phyloP scores from a whole-genome alignment of 129 eudicot genomes.

The Deinandra increscens region DNA sequence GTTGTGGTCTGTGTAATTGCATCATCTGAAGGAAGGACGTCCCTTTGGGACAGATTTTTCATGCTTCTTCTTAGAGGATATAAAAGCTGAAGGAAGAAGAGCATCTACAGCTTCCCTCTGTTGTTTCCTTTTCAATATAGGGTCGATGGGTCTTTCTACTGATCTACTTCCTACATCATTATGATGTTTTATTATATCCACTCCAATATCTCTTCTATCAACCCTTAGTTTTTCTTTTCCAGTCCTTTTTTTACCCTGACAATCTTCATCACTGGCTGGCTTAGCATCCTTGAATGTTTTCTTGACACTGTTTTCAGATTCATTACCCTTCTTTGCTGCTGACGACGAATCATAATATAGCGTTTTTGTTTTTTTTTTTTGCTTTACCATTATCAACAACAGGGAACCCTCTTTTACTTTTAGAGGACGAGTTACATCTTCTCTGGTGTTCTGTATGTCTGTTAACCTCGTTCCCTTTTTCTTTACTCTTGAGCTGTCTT shows the following conservation, averaged over 20 bases:
- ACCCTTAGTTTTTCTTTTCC: conserved; percentile 32
- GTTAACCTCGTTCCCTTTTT: conserved; percentile 32
- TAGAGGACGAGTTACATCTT: conserved; percentile 25
- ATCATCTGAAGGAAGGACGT: conserved; percentile 25
- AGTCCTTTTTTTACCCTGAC: conserved; percentile 15
- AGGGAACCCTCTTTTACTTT: conserved; percentile 43
- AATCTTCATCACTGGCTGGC: conserved; percentile 25
- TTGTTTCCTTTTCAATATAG: conserved; percentile 60
- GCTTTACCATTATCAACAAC: conserved; percentile 30
- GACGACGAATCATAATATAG: conserved; percentile 21
- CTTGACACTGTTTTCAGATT: conserved; percentile 23
- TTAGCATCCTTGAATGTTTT: conserved; percentile 23
- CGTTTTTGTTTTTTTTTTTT: conserved; percentile 33
- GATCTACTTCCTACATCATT: conserved; percentile 30
- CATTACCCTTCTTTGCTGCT: conserved; percentile 31
- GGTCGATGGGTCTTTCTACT: conserved; percentile 29
- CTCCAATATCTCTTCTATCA: conserved; percentile 21
- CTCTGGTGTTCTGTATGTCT: conserved; percentile 35
- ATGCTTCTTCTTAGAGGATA: conserved; percentile 71
- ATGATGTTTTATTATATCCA: conserved; percentile 23
- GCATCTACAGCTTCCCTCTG: conserved; percentile 96
- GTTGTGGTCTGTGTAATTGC: conserved; percentile 49
- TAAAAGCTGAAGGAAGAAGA: conserved; percentile 82
- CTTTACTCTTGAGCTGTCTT: conserved; percentile 31
- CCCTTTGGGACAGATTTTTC: conserved; percentile 42